Evolutionary conservation across 208 protist species (phyloP).

Genomic region (Acanthamoeba sp.): DNA sequence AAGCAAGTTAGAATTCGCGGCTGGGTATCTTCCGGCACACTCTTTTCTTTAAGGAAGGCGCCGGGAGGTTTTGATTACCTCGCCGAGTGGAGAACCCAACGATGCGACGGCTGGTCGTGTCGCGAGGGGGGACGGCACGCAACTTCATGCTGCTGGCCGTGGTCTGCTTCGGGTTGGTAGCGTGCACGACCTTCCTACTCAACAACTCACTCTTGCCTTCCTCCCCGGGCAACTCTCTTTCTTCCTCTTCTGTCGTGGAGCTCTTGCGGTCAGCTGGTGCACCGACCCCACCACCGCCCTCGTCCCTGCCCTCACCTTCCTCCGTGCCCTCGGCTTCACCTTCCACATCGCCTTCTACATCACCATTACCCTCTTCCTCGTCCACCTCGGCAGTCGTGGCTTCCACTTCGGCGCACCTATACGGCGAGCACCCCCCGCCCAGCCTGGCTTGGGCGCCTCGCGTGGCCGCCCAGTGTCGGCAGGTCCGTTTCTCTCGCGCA

Average conservation of each 20-base stretch:
- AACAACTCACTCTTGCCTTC: neutral
- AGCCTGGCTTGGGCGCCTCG: neutral
- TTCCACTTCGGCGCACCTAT: neutral
- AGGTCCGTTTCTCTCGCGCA: neutral
- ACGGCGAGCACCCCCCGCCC: too few relatives aligned
- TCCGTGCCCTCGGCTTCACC: neutral
- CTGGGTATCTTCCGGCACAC: too few relatives aligned
- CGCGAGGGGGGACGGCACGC: too few relatives aligned
- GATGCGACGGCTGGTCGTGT: too few relatives aligned
- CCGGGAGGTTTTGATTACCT: too few relatives aligned
- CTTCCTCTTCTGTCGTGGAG: neutral
- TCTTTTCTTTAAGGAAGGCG: too few relatives aligned
- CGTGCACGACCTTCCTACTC: neutral
- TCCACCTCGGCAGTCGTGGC: neutral
- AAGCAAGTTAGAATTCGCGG: too few relatives aligned
- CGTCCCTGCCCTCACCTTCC: neutral
- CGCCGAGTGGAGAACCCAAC: too few relatives aligned
- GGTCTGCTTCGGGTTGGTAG: neutral
- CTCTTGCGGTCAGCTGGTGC: too few relatives aligned
- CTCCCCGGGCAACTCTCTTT: neutral
- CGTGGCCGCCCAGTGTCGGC: neutral
- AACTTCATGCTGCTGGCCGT: neutral
- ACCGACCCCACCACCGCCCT: too few relatives aligned
- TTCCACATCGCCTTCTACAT: neutral
- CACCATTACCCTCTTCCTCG: neutral